Percentiles rank a stretch among this genome's conserved stretches.
Evolutionary conservation across 2,329 filamentous ascomycete genomes (phyloP).

Genomic region (Tolypocladium sp.): DNA sequence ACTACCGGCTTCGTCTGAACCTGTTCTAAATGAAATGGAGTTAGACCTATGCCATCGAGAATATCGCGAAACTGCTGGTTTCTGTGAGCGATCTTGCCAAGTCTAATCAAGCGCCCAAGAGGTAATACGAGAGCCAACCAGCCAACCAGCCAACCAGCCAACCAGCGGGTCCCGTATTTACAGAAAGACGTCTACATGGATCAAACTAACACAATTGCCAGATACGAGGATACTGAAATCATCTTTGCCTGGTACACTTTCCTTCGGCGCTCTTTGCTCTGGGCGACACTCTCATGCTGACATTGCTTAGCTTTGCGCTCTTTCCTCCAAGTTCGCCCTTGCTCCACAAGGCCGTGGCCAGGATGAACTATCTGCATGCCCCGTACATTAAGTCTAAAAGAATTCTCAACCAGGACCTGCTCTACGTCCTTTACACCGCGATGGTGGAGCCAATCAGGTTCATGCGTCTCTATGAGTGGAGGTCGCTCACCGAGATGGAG

Average conservation of each 20-base stretch:
- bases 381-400: slow-evolving; percentile 25
- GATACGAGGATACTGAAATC: slow-evolving; percentile 31
- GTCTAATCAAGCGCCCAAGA: slow-evolving; percentile 21
- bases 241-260: slow-evolving; percentile 24
- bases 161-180: neutral
- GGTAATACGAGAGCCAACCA: slow-evolving; percentile 12
- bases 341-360: slow-evolving; percentile 24
- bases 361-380: slow-evolving; percentile 30
- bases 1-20: neutral
- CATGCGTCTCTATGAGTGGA: slow-evolving; percentile 61
- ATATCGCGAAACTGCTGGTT: slow-evolving; percentile 25
- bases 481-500: slow-evolving; percentile 57
- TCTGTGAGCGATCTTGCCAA: slow-evolving; percentile 25
- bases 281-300: neutral
- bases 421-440: slow-evolving; percentile 45
- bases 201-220: slow-evolving; percentile 5
- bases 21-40: neutral
- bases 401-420: slow-evolving; percentile 26
- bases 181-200: neutral
- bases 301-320: slow-evolving; percentile 14
- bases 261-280: neutral
- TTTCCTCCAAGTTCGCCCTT: slow-evolving; percentile 18
- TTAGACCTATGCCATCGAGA: slow-evolving; percentile 30
- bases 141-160: neutral
- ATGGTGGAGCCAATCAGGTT: slow-evolving; percentile 57